Evolutionary conservation across 2,329 filamentous ascomycete species (phyloP).

Genomic region (Alternaria longipes): DNA sequence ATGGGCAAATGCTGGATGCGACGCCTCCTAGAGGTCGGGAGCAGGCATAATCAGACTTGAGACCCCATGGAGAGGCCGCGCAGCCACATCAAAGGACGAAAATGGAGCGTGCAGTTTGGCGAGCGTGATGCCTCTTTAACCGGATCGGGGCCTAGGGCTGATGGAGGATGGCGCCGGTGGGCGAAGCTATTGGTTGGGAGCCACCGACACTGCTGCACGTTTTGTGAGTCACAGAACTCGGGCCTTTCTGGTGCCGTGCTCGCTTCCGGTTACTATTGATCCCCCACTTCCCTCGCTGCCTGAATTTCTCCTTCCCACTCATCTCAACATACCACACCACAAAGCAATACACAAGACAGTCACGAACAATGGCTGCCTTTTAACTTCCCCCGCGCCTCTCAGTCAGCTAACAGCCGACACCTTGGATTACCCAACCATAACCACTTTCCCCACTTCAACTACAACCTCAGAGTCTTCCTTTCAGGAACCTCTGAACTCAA

Average conservation of each 20-base stretch:
- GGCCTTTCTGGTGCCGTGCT: constrained; percentile 22
- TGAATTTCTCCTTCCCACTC: constrained; percentile 39
- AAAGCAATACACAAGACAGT: constrained; percentile 41
- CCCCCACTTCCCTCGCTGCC: constrained; percentile 42
- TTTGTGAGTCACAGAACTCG: constrained; percentile 30
- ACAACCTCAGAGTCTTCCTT: constrained; percentile 52
- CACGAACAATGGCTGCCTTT: constrained; percentile 52
- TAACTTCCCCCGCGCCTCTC: constrained; percentile 40
- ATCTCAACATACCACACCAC: constrained; percentile 32
- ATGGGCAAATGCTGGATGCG: not conserved
- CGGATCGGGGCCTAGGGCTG: constrained; percentile 24
- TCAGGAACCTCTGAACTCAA: constrained; percentile 69
- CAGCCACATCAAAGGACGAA: not conserved
- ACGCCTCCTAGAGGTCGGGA: not conserved
- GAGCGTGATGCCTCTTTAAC: constrained; percentile 11
- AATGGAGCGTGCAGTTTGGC: constrained; percentile 4
- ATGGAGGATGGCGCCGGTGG: constrained; percentile 15
- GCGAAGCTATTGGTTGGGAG: constrained; percentile 18
- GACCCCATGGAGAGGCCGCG: constrained; percentile 2
- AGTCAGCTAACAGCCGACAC: constrained; percentile 42
- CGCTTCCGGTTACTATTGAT: constrained; percentile 36
- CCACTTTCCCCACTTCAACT: constrained; percentile 39
- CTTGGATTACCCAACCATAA: constrained; percentile 39
- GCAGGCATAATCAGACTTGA: not conserved
- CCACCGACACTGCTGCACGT: constrained; percentile 25